Percentiles rank a stretch among this genome's conserved stretches.
These are phyloP conservation scores for Sporodiniella umbellata DNA, from an alignment of 371 early-diverging fungal species.

Conservation along the genomic window DNA sequence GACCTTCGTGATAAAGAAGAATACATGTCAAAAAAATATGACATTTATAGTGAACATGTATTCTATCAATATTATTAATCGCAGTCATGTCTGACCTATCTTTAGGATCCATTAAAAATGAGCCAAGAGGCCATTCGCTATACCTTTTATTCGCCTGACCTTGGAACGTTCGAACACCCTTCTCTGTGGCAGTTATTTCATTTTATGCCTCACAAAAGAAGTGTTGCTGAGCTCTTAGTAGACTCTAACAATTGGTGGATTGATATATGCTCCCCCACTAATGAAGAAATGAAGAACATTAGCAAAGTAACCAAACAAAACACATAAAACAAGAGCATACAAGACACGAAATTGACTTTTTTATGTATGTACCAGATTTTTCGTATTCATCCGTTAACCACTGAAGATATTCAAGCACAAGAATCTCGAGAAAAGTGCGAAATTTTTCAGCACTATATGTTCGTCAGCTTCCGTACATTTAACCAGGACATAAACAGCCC, in stretches of 20 bases:
- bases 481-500: constrained; percentile 67
- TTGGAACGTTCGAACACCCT: constrained; percentile 47
- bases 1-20: constrained; percentile 24
- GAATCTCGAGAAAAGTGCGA: constrained; percentile 94
- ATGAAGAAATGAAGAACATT: constrained; percentile 73
- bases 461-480: constrained; percentile 82
- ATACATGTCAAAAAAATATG: constrained; percentile 25
- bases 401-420: constrained; percentile 89
- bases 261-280: constrained; percentile 78
- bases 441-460: constrained; percentile 87
- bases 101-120: constrained; percentile 30
- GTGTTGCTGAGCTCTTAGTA: constrained; percentile 34
- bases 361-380: constrained; percentile 40
- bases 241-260: constrained; percentile 79
- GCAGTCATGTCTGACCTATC: background rate
- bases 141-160: constrained; percentile 54
- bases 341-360: too few species aligned
- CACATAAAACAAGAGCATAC: too few species aligned
- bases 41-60: constrained; percentile 20
- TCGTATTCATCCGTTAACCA: constrained; percentile 81
- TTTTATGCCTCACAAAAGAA: constrained; percentile 8
- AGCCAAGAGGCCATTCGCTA: constrained; percentile 32
- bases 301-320: constrained; percentile 47
- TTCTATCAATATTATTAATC: background rate
- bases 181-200: constrained; percentile 45